Evolutionary conservation across 1,284 basidiomycete genomes (phyloP).

Genomic region (Ustilago trichophora): DNA sequence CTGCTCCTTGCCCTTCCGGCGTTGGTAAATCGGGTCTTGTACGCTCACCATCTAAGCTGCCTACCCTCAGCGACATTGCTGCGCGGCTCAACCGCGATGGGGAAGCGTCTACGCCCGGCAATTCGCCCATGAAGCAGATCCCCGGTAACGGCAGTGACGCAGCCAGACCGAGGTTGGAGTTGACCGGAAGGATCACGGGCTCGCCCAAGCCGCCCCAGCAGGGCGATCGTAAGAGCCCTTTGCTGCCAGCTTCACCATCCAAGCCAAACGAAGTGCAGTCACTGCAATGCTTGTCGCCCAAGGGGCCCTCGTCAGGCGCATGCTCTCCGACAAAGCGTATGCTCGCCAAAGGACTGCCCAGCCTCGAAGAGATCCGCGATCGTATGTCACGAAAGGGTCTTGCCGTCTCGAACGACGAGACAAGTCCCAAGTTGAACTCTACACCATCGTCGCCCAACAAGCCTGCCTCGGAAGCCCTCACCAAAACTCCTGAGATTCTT

Average conservation of each 20-base stretch:
- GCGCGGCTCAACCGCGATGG: constrained; percentile 40
- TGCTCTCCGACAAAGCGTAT: constrained; percentile 28
- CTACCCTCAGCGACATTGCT: constrained; percentile 51
- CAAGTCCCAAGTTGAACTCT: background rate
- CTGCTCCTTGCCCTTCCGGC: constrained; percentile 1
- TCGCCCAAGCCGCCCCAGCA: constrained; percentile 13
- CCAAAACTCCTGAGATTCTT: background rate
- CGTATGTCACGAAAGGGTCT: constrained; percentile 51
- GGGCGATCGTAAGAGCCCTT: constrained; percentile 1
- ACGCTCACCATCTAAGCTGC: constrained; percentile 35
- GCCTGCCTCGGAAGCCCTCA: background rate
- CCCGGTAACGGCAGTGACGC: constrained; percentile 1
- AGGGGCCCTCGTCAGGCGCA: constrained; percentile 8
- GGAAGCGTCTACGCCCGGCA: constrained; percentile 2
- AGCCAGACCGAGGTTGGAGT: constrained; percentile 23
- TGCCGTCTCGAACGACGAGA: background rate
- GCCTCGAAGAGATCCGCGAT: constrained; percentile 60
- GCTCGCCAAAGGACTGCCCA: constrained; percentile 50
- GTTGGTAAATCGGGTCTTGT: background rate
- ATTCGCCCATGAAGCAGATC: constrained; percentile 21
- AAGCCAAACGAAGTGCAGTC: too few relatives aligned
- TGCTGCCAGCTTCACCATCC: constrained; percentile 5
- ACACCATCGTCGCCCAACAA: constrained; percentile 19
- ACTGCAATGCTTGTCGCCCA: constrained; percentile 5
- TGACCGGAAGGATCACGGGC: constrained; percentile 36